Conservation (phyloP, 2,329 filamentous ascomycete genomes). For the Sporothrix humicola region DNA sequence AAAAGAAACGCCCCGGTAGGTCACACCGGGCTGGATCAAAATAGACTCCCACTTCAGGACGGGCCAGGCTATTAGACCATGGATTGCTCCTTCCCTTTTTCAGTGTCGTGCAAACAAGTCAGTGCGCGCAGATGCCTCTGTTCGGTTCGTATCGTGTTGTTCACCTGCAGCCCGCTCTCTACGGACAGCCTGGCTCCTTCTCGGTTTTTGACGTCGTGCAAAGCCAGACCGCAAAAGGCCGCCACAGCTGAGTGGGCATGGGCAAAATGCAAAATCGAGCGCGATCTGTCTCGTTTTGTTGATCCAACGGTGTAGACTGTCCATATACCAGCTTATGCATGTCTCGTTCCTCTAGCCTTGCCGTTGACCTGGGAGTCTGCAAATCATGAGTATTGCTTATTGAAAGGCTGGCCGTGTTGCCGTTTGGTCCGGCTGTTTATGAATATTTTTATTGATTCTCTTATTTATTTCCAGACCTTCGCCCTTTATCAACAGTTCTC, state of each 20-base stretch:
- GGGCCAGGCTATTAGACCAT: neutral
- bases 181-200: constrained; percentile 17
- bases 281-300: constrained; percentile 10
- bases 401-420: neutral
- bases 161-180: too few species aligned
- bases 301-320: neutral
- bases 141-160: neutral
- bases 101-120: constrained; percentile 26
- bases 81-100: neutral
- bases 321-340: neutral
- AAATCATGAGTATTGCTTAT: neutral
- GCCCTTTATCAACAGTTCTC: neutral
- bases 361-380: neutral
- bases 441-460: neutral
- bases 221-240: neutral
- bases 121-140: neutral
- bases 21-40: neutral
- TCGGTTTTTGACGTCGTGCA: constrained; percentile 31
- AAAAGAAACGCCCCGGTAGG: neutral
- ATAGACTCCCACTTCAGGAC: neutral
- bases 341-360: neutral
- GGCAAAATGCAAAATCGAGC: constrained; percentile 5
- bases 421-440: neutral
- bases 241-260: neutral
- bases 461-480: neutral